A percentile compares a stretch with the other conserved stretches of the same genome.
phyloP scores from a whole-genome alignment of 306 rosid genomes.

The Abrus pulchellus region DNA sequence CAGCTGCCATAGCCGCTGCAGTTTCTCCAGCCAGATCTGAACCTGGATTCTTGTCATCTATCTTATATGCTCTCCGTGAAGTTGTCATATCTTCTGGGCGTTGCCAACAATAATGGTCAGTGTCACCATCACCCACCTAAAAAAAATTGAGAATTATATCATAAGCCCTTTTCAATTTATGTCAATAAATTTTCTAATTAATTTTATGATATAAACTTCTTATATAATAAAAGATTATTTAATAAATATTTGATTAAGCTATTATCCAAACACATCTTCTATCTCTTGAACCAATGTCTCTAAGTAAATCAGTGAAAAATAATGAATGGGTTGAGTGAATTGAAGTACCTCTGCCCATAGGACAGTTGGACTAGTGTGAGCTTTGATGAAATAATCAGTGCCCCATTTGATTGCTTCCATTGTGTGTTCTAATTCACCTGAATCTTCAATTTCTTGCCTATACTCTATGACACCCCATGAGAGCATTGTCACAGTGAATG shows the following conservation, averaged over 20 bases:
- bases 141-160: background rate
- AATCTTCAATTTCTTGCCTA: slow-evolving; percentile 69
- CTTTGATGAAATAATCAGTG: slow-evolving; percentile 95
- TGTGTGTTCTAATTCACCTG: slow-evolving; percentile 85
- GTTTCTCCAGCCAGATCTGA: slow-evolving; percentile 98
- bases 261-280: too few species aligned
- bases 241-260: too few species aligned
- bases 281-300: background rate
- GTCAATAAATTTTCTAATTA: too few species aligned
- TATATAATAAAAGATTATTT: too few species aligned
- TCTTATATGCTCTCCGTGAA: slow-evolving; percentile 89
- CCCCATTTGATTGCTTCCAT: slow-evolving; percentile 98
- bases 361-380: slow-evolving; percentile 91
- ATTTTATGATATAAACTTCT: too few species aligned
- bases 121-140: slow-evolving; percentile 98
- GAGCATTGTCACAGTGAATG: slow-evolving; percentile 95
- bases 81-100: slow-evolving; percentile 99
- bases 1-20: slow-evolving; percentile 95
- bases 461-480: slow-evolving; percentile 89
- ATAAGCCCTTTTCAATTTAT: too few species aligned
- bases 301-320: background rate
- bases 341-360: slow-evolving; percentile 89
- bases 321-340: background rate
- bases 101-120: slow-evolving; percentile 99
- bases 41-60: slow-evolving; percentile 83